Percentiles rank a stretch among this genome's conserved stretches.
These are phyloP conservation scores for Pseudogymnoascus sp. DNA, from an alignment of 2,329 filamentous ascomycete genomes.

Conservation along the genomic window DNA sequence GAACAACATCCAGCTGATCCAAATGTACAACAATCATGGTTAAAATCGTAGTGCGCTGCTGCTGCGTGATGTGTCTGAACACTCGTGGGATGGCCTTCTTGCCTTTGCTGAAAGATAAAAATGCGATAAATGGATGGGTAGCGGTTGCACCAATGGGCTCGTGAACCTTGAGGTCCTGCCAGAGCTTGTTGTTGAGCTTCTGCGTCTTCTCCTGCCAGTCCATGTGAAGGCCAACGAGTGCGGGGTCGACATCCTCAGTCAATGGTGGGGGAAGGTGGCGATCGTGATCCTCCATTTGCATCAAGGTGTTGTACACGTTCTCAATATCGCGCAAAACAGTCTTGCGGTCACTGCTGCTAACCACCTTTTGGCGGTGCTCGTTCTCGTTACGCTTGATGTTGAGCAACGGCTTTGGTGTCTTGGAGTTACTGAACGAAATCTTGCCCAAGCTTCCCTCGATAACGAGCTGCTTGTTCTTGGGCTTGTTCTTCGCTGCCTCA, in stretches of 20 bases:
- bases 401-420: slow-evolving; percentile 88
- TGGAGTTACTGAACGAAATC: slow-evolving; percentile 98
- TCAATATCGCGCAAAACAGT: slow-evolving; percentile 81
- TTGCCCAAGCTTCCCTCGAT: slow-evolving; percentile 95
- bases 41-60: slow-evolving; percentile 89
- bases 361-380: slow-evolving; percentile 38
- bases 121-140: slow-evolving; percentile 88
- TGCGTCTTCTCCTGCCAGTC: slow-evolving; percentile 71
- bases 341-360: slow-evolving; percentile 69
- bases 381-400: slow-evolving; percentile 88
- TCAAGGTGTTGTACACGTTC: slow-evolving; percentile 75
- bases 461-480: slow-evolving; percentile 94
- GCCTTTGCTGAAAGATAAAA: slow-evolving; percentile 89
- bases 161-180: slow-evolving; percentile 83
- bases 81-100: slow-evolving; percentile 94
- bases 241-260: slow-evolving; percentile 57
- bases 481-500: slow-evolving; percentile 92
- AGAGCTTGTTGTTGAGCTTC: slow-evolving; percentile 70
- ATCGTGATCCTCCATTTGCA: slow-evolving; percentile 91
- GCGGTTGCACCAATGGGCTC: slow-evolving; percentile 73
- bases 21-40: slow-evolving; percentile 95
- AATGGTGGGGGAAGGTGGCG: slow-evolving; percentile 64
- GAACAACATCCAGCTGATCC: slow-evolving; percentile 84
- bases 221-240: slow-evolving; percentile 64
- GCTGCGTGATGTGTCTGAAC: slow-evolving; percentile 85